Evolutionary conservation across 352 stramenopile genomes (phyloP), one percentile per base, ranked within the genome.

Genomic region (Aphanomyces astaci): DNA sequence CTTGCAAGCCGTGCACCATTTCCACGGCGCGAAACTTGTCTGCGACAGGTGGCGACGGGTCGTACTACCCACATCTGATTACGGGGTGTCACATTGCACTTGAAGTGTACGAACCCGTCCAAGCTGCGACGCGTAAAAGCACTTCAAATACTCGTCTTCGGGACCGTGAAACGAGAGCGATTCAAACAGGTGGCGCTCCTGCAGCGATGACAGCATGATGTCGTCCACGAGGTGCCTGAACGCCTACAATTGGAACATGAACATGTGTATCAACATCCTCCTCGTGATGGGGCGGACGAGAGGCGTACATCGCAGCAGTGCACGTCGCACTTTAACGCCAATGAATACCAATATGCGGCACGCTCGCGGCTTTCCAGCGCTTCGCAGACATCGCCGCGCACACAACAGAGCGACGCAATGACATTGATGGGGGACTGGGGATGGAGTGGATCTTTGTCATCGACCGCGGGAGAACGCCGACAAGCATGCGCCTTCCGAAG

Each of bases 211-310:
- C 15, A 95, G 76, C 82, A 94, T 90, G 49, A 94, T 82, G 74
- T 94, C 93, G 24, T 95, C 85, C 25, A 92, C 82, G 31, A 95
- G 74, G 62, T 90, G 80, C 66, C 89, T 90, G 57, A 95, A 95
- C 13, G 87, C 85, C 71, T 87, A 66, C 17, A n/a, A 57, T 45
- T 19, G 30, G 39, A 4, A 24, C 13, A 53, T 56, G 28, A 59
- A 15, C 36, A 15, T 43, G 36, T n/a, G n/a, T n/a, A n/a, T n/a
- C n/a, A n/a, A n/a, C n/a, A n/a, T n/a, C n/a, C n/a, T n/a, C n/a
- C n/a, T n/a, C n/a, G n/a, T n/a, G n/a, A n/a, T n/a, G n/a, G n/a
- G n/a, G n/a, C n/a, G n/a, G n/a, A n/a, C n/a, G n/a, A 4, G 43
- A 11, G 17, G 36, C 54, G 28, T 52, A 78, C 77, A 57, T 94